Evolutionary conservation across 2,329 filamentous ascomycete genomes (phyloP), one percentile per base, ranked within the genome.

Genomic region (Monosporascus sp.): DNA sequence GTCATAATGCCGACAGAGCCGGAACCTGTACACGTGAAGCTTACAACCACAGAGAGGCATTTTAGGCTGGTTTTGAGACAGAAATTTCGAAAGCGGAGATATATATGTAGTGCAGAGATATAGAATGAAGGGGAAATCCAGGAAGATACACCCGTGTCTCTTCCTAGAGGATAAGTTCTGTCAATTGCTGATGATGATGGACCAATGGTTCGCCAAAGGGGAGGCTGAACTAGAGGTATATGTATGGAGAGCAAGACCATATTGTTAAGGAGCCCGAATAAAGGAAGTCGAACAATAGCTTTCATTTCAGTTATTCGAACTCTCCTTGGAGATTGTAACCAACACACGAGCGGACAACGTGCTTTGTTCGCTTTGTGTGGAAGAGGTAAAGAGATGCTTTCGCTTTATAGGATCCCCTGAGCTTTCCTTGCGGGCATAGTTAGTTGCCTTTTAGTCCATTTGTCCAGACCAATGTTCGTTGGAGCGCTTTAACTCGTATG

Each of bases 1-100:
- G 37, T 62, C 63, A 52, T 46, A 46, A 15, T 66, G 64, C 5
- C 56, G 37, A n/a, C 64, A 66, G n/a, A 45, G 11, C 22, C 43
- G 48, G 49, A 57, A 63, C 20, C 60, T 51, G 28, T 55, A 50
- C 2, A 60, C 61, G 7, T 48, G 43, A 20, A 54, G 57, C 44
- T 50, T 47, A 31, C 64, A 66, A 7, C 50, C 52, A 41, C 63
- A 65, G 40, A 26, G 22, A 46, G 20, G 43, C 22, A 28, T 41
- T 41, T 41, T 20, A 41, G 38, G 6, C 18, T n/a, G 38, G 38
- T 18, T 8, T 2, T 18, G 5, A 24, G 22, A 28, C 24, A 28
- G 22, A 46, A 26, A 14, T 11, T 7, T 1, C 14, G 31, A 51
- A 7, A 7, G 17, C 24, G 24, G 14, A 31, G 14, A 31, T 31